Evolutionary conservation across 2,329 filamentous ascomycete genomes (phyloP), one percentile per base, ranked within the genome.

Genomic region (Xylariaceae sp.): DNA sequence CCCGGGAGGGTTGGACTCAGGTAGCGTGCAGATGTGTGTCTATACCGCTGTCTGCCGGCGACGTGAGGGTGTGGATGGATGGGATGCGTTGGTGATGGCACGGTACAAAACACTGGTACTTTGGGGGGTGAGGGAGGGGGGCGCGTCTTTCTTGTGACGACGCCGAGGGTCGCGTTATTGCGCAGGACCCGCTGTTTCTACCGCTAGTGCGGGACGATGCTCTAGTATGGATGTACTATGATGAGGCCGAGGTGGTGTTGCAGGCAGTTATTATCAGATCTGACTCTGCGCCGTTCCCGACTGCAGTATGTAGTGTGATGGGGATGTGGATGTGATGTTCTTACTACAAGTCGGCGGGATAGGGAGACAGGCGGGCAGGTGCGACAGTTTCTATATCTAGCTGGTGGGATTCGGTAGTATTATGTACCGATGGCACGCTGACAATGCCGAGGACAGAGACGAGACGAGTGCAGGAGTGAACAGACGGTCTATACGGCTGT

Each of bases 111-210:
- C 46, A 38, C 33, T 50, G 47, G 48, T 45, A 48, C 49, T 53
- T 48, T 49, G 50, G 58, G 58, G 58, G 54, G 54, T 59, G 59
- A 28, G 58, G 41, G 43, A 54, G 61, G 51, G 60, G 59, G 55
- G 55, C 56, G 47, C 44, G 54, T 55, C 50, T 59, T 48, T 56
- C 42, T 28, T 44, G 57, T 56, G 53, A 55, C 59, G 59, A 64
- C 63, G 57, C 60, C 63, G 59, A 66, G 61, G 66, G 69, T 69
- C 67, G 70, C 64, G 67, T 63, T 66, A 67, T 65, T 70, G 45
- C 7, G 38, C 39, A 42, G 34, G 54, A 47, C 51, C 54, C 45
- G 28, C 42, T 46, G 68, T 66, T 42, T n/a, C 39, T 34, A 39
- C 44, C 50, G 38, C 42, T 39, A 44, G 47, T 38, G 34, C 34